phyloP scores from a whole-genome alignment of 2,329 filamentous ascomycete species.

The Fusarium nygamai region DNA sequence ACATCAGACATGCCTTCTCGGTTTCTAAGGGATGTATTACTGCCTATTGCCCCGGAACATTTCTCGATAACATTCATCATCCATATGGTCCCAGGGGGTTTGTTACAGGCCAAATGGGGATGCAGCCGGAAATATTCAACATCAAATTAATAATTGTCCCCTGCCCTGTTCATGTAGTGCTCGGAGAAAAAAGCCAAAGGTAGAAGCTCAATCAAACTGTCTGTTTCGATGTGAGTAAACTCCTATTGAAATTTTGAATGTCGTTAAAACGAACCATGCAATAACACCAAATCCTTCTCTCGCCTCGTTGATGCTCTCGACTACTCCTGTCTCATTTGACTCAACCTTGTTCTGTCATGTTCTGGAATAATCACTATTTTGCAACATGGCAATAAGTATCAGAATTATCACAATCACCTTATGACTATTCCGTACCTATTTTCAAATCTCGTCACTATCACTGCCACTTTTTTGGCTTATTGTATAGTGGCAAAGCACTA shows the following conservation, averaged over 20 bases:
- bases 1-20: too few species aligned
- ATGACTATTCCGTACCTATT: neutral
- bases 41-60: constrained; percentile 12
- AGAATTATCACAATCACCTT: neutral
- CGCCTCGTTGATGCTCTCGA: constrained; percentile 8
- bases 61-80: neutral
- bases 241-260: neutral
- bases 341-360: neutral
- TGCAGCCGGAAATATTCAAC: constrained; percentile 13
- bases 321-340: neutral
- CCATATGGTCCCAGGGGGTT: neutral
- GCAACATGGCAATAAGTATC: constrained; percentile 8
- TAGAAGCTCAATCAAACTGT: constrained; percentile 1
- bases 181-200: constrained; percentile 11
- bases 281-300: neutral
- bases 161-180: neutral
- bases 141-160: neutral
- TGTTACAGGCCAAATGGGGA: constrained; percentile 9
- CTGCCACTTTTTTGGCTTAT: neutral
- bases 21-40: too few species aligned
- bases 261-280: constrained; percentile 10
- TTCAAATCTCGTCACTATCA: neutral
- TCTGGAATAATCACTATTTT: neutral
- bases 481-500: constrained; percentile 1
- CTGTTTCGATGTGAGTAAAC: neutral